A percentile compares a stretch with the other conserved stretches of the same genome.
Evolutionary conservation across 441 rosid species (phyloP).

Genomic region (Arabidopsis hybrid): DNA sequence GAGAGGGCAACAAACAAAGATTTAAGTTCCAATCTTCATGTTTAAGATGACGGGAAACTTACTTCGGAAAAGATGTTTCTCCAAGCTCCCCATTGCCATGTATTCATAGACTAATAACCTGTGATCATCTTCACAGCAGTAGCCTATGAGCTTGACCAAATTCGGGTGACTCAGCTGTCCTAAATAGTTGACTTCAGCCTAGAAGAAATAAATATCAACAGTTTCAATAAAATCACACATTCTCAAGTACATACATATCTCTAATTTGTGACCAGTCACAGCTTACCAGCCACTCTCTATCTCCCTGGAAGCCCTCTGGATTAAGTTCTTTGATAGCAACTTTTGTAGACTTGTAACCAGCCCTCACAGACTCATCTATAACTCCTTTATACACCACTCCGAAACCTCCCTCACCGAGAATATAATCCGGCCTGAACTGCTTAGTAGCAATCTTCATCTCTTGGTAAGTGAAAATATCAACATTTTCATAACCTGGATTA

Average conservation of each 20-base stretch:
- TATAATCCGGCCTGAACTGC: slow-evolving; percentile 85
- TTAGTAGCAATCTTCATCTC: slow-evolving; percentile 89
- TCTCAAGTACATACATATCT: not conserved
- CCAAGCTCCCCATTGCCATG: slow-evolving; percentile 95
- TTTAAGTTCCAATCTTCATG: not conserved
- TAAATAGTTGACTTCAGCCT: slow-evolving; percentile 97
- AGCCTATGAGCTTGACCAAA: slow-evolving; percentile 98
- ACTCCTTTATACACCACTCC: slow-evolving; percentile 95
- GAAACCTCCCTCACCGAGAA: slow-evolving; percentile 97
- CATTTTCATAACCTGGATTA: slow-evolving; percentile 73
- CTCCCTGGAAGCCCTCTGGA: slow-evolving; percentile 96
- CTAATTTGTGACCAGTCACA: not conserved
- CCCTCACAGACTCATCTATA: slow-evolving; percentile 70
- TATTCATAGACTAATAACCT: slow-evolving; percentile 93
- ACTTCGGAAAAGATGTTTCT: slow-evolving; percentile 94
- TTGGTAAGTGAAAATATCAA: slow-evolving; percentile 80
- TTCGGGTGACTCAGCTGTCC: slow-evolving; percentile 93
- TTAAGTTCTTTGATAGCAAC: slow-evolving; percentile 97
- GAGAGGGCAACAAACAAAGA: not conserved
- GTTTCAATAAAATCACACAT: not conserved
- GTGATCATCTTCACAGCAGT: slow-evolving; percentile 98
- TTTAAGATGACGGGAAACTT: not conserved
- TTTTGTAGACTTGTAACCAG: slow-evolving; percentile 61
- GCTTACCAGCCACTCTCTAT: slow-evolving; percentile 94
- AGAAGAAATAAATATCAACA: slow-evolving; percentile 41